Evolutionary conservation across 2,329 filamentous ascomycete genomes (phyloP).

Genomic region (Chrysoporthe deuterocubensis): DNA sequence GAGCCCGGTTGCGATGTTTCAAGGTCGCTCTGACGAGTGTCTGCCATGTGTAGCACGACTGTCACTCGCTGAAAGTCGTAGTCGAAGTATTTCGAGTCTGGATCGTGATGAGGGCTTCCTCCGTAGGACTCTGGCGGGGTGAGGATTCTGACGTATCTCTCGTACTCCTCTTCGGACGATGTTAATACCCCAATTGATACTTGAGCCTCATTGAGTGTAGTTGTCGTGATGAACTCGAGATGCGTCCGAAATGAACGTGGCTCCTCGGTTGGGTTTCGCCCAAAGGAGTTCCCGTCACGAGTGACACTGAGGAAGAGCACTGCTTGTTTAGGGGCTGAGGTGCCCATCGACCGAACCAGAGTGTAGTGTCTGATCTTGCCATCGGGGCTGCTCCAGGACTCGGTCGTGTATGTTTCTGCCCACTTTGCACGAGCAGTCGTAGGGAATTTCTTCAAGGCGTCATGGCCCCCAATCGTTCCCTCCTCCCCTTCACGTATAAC

Average conservation of each 20-base stretch:
- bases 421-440: neutral
- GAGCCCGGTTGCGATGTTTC: neutral
- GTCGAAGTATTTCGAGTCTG: neutral
- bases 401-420: conserved; percentile 2
- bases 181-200: neutral
- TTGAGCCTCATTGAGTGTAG: neutral
- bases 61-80: conserved; percentile 1
- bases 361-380: conserved; percentile 9
- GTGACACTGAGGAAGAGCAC: conserved; percentile 7
- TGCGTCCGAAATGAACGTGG: neutral
- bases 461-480: neutral
- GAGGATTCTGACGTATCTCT: neutral
- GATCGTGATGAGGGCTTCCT: neutral
- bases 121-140: neutral
- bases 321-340: neutral
- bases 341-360: neutral
- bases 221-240: conserved; percentile 3
- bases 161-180: conserved; percentile 1
- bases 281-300: conserved; percentile 1
- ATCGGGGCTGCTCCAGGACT: conserved; percentile 3
- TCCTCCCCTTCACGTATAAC: neutral
- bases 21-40: neutral
- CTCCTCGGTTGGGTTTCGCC: conserved; percentile 2
- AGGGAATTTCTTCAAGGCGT: neutral
- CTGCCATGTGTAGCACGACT: neutral